These are phyloP conservation scores for Macrolepiota fuliginosa DNA, from an alignment of 768 basidiomycete species.

Conservation along the genomic window DNA sequence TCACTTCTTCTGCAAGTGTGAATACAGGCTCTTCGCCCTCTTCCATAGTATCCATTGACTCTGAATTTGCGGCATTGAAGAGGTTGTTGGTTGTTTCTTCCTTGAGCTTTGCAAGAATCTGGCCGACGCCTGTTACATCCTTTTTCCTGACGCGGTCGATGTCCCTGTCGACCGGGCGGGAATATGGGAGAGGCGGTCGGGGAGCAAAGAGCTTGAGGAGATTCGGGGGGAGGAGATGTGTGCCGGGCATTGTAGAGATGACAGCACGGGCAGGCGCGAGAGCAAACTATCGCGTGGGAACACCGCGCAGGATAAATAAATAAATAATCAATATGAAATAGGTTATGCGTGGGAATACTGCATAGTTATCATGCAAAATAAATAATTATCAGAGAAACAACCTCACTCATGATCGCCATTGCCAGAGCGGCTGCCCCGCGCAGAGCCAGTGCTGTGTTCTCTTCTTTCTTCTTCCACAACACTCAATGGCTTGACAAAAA, in stretches of 20 bases:
- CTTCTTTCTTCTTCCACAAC: constrained; percentile 68
- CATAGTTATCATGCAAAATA: background rate
- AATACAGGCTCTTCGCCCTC: constrained; percentile 82
- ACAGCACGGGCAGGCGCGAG: background rate
- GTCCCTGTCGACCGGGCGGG: constrained; percentile 83
- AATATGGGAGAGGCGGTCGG: constrained; percentile 84
- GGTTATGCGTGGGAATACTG: too few relatives aligned
- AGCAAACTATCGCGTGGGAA: background rate
- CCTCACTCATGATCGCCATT: background rate
- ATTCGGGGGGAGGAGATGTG: constrained; percentile 91
- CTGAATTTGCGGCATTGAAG: constrained; percentile 45
- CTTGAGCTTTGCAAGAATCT: constrained; percentile 66
- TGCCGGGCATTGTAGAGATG: constrained; percentile 52
- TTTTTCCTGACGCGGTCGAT: constrained; percentile 71
- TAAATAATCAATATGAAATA: too few relatives aligned
- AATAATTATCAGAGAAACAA: background rate
- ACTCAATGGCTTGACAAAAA: constrained; percentile 40
- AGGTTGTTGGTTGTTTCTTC: constrained; percentile 74
- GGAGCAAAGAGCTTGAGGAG: constrained; percentile 96
- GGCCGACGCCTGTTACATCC: constrained; percentile 73
- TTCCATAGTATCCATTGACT: constrained; percentile 63
- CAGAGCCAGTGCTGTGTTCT: constrained; percentile 25
- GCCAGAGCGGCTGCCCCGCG: background rate
- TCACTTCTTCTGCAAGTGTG: constrained; percentile 81
- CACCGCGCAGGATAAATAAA: background rate